Evolutionary conservation across 1,284 basidiomycete species (phyloP), one percentile per base, ranked within the genome.

Genomic region (Ganoderma meredithae): DNA sequence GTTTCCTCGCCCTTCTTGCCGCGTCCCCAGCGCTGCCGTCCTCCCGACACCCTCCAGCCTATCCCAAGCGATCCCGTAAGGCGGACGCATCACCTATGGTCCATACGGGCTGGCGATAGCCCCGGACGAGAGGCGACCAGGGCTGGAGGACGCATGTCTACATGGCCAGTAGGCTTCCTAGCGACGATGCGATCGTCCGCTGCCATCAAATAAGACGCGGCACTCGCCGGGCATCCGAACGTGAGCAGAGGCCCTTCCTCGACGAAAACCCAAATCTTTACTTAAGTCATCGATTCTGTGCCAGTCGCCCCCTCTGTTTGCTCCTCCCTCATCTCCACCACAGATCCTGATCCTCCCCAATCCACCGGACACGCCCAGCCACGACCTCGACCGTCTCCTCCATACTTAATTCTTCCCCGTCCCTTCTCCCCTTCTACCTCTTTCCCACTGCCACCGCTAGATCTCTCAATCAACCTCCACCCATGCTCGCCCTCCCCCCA

Each of bases 121-220:
- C 36, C 55, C 55, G 55, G 55, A 39, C 33, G 55, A 33, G 55
- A 22, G 31, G 19, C 55, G 8, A 58, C 49, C 43, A 36, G 43
- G 43, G 43, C 60, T 62, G 60, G 43, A 49, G 43, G 60, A 43
- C 47, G 60, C 41, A 43, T 22, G 5, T 33, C 27, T n/a, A 52
- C 25, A 49, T 49, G 22, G 22, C 39, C 44, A 44, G 25, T 22
- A 27, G 33, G 43, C 43, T 43, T 44, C 60, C 27, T 62, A 62
- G 43, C 60, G 60, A 62, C 60, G 60, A 62, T 62, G 60, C 22
- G 60, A 62, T 62, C 41, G 43, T 39, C 55, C 60, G 60, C 60
- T 62, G 41, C 41, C 60, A 62, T 62, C 60, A 62, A 62, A 36
- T 52, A 36, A 33, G 12, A 33, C 55, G 44, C 43, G 41, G 43